Conservation (phyloP, 306 rosid species). For the apple (Malus domestica) region DNA sequence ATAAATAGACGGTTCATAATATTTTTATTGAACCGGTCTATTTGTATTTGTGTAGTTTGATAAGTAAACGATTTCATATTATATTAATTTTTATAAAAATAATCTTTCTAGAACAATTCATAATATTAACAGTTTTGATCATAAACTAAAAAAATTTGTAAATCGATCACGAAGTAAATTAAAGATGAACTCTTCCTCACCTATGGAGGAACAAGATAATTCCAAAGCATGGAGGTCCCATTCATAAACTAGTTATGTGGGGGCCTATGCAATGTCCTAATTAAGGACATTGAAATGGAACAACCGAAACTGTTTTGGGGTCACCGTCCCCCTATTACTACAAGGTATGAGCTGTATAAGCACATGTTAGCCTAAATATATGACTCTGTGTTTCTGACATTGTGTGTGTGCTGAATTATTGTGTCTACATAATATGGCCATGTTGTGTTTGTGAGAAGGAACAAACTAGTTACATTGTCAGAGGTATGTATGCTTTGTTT, state of each 20-base stretch:
- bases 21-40: no score
- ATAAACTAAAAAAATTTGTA: no score
- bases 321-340: constrained; percentile 26
- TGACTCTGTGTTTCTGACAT: neutral
- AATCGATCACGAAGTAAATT: no score
- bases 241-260: neutral
- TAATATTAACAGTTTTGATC: no score
- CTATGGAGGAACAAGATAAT: neutral
- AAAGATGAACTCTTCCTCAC: no score
- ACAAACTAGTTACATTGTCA: neutral
- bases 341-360: constrained; percentile 32
- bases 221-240: neutral
- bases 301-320: constrained; percentile 19
- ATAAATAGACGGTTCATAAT: no score
- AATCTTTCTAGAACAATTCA: no score
- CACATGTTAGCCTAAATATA: constrained; percentile 24
- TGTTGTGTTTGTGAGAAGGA: constrained; percentile 22
- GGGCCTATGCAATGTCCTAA: neutral
- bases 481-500: neutral
- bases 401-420: constrained; percentile 20
- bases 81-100: no score
- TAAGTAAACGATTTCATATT: no score
- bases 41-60: no score
- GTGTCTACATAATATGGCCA: neutral
- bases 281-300: constrained; percentile 25